Evolutionary conservation across 176 grass and related monocot species (phyloP), one percentile per base, ranked within the genome.

Genomic region (Alopecurus myosuroides): DNA sequence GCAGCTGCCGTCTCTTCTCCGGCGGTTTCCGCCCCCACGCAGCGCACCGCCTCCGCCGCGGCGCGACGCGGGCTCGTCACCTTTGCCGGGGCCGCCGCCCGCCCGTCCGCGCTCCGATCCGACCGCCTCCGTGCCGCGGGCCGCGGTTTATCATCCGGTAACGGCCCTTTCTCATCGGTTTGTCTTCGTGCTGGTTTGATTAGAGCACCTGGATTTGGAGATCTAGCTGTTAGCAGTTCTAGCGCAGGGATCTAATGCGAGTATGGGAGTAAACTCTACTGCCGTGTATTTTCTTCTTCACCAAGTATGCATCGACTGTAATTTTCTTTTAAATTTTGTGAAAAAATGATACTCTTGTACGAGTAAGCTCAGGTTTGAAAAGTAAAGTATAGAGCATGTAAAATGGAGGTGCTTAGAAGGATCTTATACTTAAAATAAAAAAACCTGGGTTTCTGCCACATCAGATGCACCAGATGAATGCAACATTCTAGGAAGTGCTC

Each of bases 61-160:
- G 18, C 74, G 22, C 56, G 11, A 15, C 84, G 67, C 3, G 80
- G 88, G 4, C 87, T 90, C 89, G 75, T 84, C 37, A 58, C 67
- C 36, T 87, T 90, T 68, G 37, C 53, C 29, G 73, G 42, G 41
- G 40, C 70, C 7, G 74, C 39, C 10, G 57, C 58, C 6, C 57
- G 81, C 12, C 45, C 85, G 46, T 41, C 37, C 13, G 39, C 80
- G 45, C 57, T 87, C 48, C 89, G 75, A 35, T 76, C 67, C 49
- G 76, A 69, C 29, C 61, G 70, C 18, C 37, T 57, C 37, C 35
- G n/a, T 25, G 18, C 81, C 3, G 69, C 68, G 1, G 20, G 12
- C 22, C 45, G 45, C 45, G 74, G 74, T 10, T 63, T 63, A 0
- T 91, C 83, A 29, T 69, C 58, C 25, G 81, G 89, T 91, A 82